Percentiles rank a stretch among this genome's conserved stretches.
phyloP scores from a whole-genome alignment of 2,329 filamentous ascomycete species.

The Claviceps sp. region DNA sequence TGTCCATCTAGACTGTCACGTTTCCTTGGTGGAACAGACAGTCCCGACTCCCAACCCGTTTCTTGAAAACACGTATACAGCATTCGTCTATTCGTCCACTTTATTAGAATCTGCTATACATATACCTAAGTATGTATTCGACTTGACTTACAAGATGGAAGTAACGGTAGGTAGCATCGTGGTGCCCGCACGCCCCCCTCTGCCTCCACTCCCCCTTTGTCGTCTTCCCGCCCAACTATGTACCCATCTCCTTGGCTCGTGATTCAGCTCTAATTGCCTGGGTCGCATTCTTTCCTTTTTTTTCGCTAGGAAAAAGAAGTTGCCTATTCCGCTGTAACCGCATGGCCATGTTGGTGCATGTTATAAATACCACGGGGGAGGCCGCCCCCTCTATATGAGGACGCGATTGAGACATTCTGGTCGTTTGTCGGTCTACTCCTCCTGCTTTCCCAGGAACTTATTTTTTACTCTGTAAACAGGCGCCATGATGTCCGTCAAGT shows the following conservation, averaged over 20 bases:
- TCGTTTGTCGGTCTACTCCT: background rate
- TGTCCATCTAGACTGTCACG: background rate
- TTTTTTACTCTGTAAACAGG: constrained; percentile 2
- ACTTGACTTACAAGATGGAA: background rate
- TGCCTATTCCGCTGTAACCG: background rate
- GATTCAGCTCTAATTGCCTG: background rate
- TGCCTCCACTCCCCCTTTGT: background rate
- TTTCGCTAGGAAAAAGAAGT: background rate
- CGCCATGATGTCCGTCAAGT: constrained; percentile 11
- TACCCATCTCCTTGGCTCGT: background rate
- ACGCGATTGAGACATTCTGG: constrained; percentile 2
- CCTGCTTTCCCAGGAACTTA: constrained; percentile 2
- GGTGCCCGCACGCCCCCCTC: background rate
- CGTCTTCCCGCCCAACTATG: no score
- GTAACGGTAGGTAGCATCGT: background rate
- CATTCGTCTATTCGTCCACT: background rate
- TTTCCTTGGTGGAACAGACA: background rate
- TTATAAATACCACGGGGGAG: constrained; percentile 8
- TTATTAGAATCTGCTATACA: background rate
- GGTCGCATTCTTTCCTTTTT: background rate
- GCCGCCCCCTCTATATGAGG: background rate
- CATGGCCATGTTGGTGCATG: constrained; percentile 5
- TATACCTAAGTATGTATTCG: background rate
- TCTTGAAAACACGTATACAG: background rate
- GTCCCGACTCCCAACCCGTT: background rate